A percentile compares a stretch with the other conserved stretches of the same genome.
phyloP scores from a whole-genome alignment of 2,329 filamentous ascomycete species.

The Penicillium rolfsii region DNA sequence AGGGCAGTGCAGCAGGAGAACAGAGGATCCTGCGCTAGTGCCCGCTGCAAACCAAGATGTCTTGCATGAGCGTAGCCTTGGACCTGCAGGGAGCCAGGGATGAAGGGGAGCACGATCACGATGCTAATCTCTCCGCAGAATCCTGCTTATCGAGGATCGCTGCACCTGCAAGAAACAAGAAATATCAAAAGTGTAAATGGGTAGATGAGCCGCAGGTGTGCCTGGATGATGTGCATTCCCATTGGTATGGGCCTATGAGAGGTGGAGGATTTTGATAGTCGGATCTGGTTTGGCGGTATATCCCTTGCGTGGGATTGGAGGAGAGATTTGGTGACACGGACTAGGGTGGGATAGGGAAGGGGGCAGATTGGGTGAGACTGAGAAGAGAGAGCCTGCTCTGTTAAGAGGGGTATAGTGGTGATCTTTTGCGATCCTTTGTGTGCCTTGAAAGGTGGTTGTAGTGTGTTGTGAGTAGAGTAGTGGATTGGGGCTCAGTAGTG shows the following conservation, averaged over 20 bases:
- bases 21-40: conserved; percentile 18
- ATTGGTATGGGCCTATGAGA: conserved; percentile 16
- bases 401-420: not conserved
- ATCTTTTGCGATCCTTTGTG: not conserved
- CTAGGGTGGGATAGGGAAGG: conserved; percentile 9
- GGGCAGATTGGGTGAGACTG: not conserved
- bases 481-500: not conserved
- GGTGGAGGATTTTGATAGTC: not conserved
- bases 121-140: not conserved
- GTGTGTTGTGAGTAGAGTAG: not conserved
- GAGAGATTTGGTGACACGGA: conserved; percentile 1
- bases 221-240: conserved; percentile 5
- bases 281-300: conserved; percentile 7
- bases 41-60: conserved; percentile 25
- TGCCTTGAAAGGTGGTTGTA: not conserved
- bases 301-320: conserved; percentile 26
- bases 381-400: not conserved
- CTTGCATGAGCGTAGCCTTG: conserved; percentile 22
- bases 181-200: not conserved
- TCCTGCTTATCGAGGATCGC: not conserved
- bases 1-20: conserved; percentile 5
- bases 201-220: not conserved
- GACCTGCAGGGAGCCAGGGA: conserved; percentile 3
- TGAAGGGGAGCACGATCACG: not conserved
- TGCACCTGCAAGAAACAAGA: not conserved